phyloP scores from a whole-genome alignment of 768 basidiomycete species.

The Mycena alexandri region DNA sequence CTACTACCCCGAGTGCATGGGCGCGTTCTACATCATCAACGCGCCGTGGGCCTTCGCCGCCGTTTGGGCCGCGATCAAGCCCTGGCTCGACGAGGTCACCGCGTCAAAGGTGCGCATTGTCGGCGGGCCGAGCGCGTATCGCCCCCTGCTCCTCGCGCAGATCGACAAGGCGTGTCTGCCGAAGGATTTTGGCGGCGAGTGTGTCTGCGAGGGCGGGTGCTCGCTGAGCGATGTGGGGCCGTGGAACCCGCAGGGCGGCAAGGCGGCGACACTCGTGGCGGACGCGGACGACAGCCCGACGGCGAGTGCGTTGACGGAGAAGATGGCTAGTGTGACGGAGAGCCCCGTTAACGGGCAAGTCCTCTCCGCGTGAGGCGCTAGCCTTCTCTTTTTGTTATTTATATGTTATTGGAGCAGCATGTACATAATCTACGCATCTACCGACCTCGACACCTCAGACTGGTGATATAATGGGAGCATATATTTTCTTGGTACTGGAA shows the following conservation, averaged over 20 bases:
- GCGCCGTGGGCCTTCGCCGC: slow-evolving; percentile 93
- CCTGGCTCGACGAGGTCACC: slow-evolving; percentile 95
- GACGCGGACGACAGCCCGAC: slow-evolving; percentile 9
- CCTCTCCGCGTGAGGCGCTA: slow-evolving; percentile 11
- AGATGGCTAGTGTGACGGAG: slow-evolving; percentile 19
- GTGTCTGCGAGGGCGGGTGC: slow-evolving; percentile 84
- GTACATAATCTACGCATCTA: slow-evolving; percentile 29
- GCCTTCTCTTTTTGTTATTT: slow-evolving; percentile 12
- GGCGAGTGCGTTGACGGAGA: slow-evolving; percentile 24
- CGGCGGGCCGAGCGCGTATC: slow-evolving; percentile 66
- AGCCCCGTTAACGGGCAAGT: slow-evolving; percentile 18
- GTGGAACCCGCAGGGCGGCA: slow-evolving; percentile 31
- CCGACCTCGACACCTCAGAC: background rate
- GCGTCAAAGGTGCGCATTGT: slow-evolving; percentile 94
- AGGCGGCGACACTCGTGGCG: background rate
- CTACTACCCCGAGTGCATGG: slow-evolving; percentile 92
- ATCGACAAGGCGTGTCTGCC: slow-evolving; percentile 88
- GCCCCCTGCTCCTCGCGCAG: slow-evolving; percentile 81
- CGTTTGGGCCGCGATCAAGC: slow-evolving; percentile 91
- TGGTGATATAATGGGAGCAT: too few relatives aligned
- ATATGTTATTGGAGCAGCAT: slow-evolving; percentile 18
- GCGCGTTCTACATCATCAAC: slow-evolving; percentile 99
- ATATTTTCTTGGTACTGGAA: too few relatives aligned
- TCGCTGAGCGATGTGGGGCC: slow-evolving; percentile 64
- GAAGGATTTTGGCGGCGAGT: slow-evolving; percentile 85